phyloP scores from a whole-genome alignment of 23 red algal species.

The Gracilariopsis chorda region DNA sequence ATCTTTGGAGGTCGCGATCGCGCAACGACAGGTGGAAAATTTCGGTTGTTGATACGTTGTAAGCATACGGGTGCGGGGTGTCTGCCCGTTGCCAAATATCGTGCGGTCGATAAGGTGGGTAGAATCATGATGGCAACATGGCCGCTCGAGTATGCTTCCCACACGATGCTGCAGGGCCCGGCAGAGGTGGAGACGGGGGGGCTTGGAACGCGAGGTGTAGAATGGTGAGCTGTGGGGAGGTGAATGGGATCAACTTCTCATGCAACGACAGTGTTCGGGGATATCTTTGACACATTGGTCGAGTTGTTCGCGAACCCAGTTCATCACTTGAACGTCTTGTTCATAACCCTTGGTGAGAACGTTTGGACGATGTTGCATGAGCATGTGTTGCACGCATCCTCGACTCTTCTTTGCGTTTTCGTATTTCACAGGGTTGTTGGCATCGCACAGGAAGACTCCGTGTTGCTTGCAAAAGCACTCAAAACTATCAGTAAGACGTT shows the following conservation, averaged over 20 bases:
- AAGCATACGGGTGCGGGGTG: too few species aligned
- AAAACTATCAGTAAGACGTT: background rate
- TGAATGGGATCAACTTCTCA: background rate
- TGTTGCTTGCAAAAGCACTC: background rate
- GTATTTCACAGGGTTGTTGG: background rate
- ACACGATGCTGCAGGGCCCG: too few species aligned
- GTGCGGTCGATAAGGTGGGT: too few species aligned
- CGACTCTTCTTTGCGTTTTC: background rate
- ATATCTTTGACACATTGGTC: background rate
- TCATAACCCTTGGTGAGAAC: conserved; percentile 2
- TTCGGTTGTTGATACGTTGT: too few species aligned
- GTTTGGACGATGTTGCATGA: background rate
- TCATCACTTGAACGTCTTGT: background rate
- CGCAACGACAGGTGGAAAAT: too few species aligned
- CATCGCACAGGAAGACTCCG: background rate
- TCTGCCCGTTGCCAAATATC: too few species aligned
- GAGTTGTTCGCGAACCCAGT: background rate
- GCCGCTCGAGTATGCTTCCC: too few species aligned
- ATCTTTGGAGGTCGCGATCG: too few species aligned
- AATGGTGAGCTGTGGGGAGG: too few species aligned
- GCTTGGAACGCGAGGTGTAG: too few species aligned
- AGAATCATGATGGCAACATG: too few species aligned
- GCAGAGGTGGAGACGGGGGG: too few species aligned
- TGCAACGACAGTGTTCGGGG: background rate
- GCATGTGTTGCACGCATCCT: background rate